phyloP scores from a whole-genome alignment of 73 alveolate genomes.

The Urostyla sp. region DNA sequence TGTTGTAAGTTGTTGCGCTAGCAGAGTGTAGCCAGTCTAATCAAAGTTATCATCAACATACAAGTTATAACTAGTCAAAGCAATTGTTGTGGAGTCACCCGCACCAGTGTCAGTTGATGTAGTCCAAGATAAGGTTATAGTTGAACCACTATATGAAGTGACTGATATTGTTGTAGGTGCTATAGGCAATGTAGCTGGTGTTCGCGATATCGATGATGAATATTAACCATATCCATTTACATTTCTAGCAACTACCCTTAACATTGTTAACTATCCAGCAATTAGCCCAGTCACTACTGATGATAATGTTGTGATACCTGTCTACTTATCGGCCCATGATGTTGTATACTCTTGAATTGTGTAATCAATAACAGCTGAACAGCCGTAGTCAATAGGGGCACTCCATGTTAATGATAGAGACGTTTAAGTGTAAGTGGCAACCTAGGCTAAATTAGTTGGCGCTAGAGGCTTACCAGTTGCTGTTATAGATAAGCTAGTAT shows the following conservation, averaged over 20 bases:
- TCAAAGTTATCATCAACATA: slow-evolving; percentile 72
- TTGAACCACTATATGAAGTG: slow-evolving; percentile 31
- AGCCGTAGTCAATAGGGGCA: slow-evolving; percentile 80
- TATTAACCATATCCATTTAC: slow-evolving; percentile 63
- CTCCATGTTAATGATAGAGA: slow-evolving; percentile 64
- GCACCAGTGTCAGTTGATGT: slow-evolving; percentile 70
- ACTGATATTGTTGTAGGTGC: slow-evolving; percentile 64
- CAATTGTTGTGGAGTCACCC: slow-evolving; percentile 55
- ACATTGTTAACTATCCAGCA: slow-evolving; percentile 55
- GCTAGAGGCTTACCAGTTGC: slow-evolving; percentile 31
- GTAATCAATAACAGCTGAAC: slow-evolving; percentile 63
- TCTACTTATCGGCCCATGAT: slow-evolving; percentile 43
- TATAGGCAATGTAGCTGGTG: slow-evolving; percentile 62
- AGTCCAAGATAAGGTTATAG: slow-evolving; percentile 68
- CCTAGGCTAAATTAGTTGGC: slow-evolving; percentile 43
- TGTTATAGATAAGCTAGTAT: not conserved
- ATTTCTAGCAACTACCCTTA: slow-evolving; percentile 67
- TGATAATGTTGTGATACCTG: slow-evolving; percentile 15
- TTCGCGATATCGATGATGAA: slow-evolving; percentile 62
- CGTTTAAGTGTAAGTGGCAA: slow-evolving; percentile 42
- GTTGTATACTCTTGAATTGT: slow-evolving; percentile 53
- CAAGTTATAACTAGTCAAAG: slow-evolving; percentile 28
- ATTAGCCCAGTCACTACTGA: slow-evolving; percentile 50
- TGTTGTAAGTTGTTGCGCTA: slow-evolving; percentile 27
- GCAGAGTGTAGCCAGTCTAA: slow-evolving; percentile 28